Conservation (phyloP, 192 early-diverging fungal genomes). For the Gaertneriomyces sp. region DNA sequence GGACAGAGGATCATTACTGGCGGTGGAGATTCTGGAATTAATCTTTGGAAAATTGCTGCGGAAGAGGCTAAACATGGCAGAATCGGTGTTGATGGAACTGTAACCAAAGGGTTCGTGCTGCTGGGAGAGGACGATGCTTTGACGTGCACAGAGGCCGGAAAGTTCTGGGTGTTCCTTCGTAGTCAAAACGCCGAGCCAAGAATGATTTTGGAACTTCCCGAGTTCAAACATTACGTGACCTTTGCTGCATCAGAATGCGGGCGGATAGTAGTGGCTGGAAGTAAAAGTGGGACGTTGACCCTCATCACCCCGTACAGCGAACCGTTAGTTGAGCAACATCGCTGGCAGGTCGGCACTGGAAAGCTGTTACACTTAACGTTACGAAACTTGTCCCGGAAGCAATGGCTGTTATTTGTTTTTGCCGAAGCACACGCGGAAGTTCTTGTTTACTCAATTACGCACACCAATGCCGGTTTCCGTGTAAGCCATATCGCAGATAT, state of each 20-base stretch:
- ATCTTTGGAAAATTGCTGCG: conserved; percentile 54
- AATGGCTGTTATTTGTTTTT: conserved; percentile 17
- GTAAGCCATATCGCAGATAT: background rate
- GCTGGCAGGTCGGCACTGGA: too few species aligned
- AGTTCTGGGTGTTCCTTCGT: background rate
- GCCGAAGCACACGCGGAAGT: conserved; percentile 16
- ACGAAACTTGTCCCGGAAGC: too few species aligned
- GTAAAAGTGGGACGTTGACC: too few species aligned
- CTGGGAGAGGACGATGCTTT: background rate
- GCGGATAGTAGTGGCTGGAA: conserved; percentile 36
- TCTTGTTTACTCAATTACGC: background rate
- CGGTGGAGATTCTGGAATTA: conserved; percentile 76
- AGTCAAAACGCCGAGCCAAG: background rate
- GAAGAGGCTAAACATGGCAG: background rate
- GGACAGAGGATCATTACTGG: conserved; percentile 63
- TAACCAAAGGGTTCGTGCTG: conserved; percentile 7
- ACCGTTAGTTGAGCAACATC: too few species aligned
- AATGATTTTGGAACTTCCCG: conserved; percentile 21
- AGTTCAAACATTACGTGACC: conserved; percentile 51
- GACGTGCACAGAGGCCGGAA: background rate
- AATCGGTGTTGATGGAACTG: too few species aligned
- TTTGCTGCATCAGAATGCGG: conserved; percentile 53
- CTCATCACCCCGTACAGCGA: too few species aligned
- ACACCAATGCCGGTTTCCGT: background rate
- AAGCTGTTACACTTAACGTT: too few species aligned